A percentile compares a stretch with the other conserved stretches of the same genome.
phyloP scores from a whole-genome alignment of 345 rosid genomes.

The Citrus glauca region DNA sequence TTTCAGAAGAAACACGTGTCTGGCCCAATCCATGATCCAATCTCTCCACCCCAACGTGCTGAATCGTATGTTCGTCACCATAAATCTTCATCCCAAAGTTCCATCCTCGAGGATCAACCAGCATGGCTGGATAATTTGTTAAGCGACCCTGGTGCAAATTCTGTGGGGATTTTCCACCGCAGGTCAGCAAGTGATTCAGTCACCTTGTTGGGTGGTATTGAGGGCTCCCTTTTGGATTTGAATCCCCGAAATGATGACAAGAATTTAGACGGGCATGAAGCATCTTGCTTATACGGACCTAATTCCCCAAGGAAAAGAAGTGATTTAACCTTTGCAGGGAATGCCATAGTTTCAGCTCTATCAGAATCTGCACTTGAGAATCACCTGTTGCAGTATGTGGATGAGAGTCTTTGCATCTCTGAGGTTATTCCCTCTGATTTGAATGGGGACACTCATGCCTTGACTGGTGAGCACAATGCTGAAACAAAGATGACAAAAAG shows the following conservation, averaged over 20 bases:
- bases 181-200: slow-evolving; percentile 77
- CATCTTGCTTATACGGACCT: slow-evolving; percentile 67
- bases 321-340: slow-evolving; percentile 40
- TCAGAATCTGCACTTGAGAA: slow-evolving; percentile 48
- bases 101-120: slow-evolving; percentile 52
- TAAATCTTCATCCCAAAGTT: slow-evolving; percentile 44
- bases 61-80: slow-evolving; percentile 32
- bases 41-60: slow-evolving; percentile 24
- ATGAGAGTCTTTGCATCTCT: slow-evolving; percentile 37
- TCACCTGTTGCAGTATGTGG: slow-evolving; percentile 35
- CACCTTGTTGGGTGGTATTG: slow-evolving; percentile 50
- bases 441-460: slow-evolving; percentile 25
- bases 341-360: slow-evolving; percentile 57
- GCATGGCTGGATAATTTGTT: slow-evolving; percentile 68
- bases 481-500: slow-evolving; percentile 46
- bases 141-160: slow-evolving; percentile 30
- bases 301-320: slow-evolving; percentile 66
- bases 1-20: slow-evolving; percentile 46
- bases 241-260: slow-evolving; percentile 31
- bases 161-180: slow-evolving; percentile 37
- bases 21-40: slow-evolving; percentile 27
- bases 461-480: slow-evolving; percentile 28
- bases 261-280: slow-evolving; percentile 23
- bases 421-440: slow-evolving; percentile 18
- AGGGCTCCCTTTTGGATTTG: slow-evolving; percentile 35